Conservation (phyloP, 2,329 filamentous ascomycete genomes). For the Aurifilum marmelostoma region DNA sequence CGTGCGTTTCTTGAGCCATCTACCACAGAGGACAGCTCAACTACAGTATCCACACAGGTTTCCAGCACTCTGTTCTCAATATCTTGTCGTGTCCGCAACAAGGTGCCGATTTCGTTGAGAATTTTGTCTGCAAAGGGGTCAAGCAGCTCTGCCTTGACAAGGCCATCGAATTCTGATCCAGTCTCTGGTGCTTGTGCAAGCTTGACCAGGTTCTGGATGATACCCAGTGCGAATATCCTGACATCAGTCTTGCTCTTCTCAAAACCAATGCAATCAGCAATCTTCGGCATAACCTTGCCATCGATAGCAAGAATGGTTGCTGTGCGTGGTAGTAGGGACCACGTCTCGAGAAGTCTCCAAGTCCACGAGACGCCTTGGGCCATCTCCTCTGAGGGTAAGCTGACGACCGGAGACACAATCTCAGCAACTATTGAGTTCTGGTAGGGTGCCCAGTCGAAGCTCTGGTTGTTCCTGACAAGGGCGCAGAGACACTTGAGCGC, state of each 20-base stretch:
- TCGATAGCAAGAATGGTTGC: conserved; percentile 68
- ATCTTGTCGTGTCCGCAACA: conserved; percentile 61
- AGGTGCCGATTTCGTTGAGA: conserved; percentile 67
- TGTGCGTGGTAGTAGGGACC: conserved; percentile 70
- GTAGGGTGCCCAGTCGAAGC: conserved; percentile 74
- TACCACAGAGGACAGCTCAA: conserved; percentile 74
- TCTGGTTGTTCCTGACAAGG: conserved; percentile 73
- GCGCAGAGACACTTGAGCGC: conserved; percentile 83
- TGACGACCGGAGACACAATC: conserved; percentile 75
- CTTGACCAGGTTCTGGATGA: conserved; percentile 71
- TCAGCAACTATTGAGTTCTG: conserved; percentile 72
- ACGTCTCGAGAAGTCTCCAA: conserved; percentile 78
- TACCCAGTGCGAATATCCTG: conserved; percentile 76
- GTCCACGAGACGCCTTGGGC: conserved; percentile 86
- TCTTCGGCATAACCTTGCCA: conserved; percentile 66
- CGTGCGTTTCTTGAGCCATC: conserved; percentile 69
- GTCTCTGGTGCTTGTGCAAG: conserved; percentile 58
- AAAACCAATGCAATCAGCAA: conserved; percentile 73
- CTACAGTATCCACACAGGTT: conserved; percentile 76
- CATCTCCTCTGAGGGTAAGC: conserved; percentile 80
- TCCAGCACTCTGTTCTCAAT: conserved; percentile 76
- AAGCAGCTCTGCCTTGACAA: conserved; percentile 60
- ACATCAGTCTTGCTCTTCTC: conserved; percentile 73
- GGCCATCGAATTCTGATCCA: conserved; percentile 60
- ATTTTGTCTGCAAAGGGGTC: conserved; percentile 62